Evolutionary conservation across 108 stramenopile species (phyloP).

Genomic region (Cyclotella atomus): DNA sequence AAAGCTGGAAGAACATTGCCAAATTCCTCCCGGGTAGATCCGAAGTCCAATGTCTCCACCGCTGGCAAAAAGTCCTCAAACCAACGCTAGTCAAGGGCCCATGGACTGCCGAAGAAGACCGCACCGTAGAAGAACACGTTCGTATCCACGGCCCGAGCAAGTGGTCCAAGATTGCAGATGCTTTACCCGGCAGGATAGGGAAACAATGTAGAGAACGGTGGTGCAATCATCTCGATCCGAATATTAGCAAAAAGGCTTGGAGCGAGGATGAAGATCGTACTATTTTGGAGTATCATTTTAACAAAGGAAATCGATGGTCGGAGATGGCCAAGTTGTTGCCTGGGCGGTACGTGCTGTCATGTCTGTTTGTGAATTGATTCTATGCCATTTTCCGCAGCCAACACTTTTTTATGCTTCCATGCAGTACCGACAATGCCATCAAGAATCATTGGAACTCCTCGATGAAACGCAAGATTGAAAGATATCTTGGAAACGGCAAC

Average conservation of each 20-base stretch:
- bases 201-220: slow-evolving; percentile 99
- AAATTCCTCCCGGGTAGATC: slow-evolving; percentile 55
- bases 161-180: slow-evolving; percentile 68
- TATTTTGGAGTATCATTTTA: slow-evolving; percentile 79
- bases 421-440: slow-evolving; percentile 96
- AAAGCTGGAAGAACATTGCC: slow-evolving; percentile 86
- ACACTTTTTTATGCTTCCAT: background rate
- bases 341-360: slow-evolving; percentile 78
- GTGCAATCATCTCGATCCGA: slow-evolving; percentile 98
- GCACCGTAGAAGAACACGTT: slow-evolving; percentile 47
- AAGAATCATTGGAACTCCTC: slow-evolving; percentile 97
- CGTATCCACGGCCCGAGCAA: slow-evolving; percentile 34
- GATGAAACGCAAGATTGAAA: slow-evolving; percentile 91
- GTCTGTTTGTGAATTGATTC: slow-evolving; percentile 6
- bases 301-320: slow-evolving; percentile 93
- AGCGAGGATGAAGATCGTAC: slow-evolving; percentile 86
- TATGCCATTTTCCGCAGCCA: background rate
- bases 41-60: slow-evolving; percentile 57
- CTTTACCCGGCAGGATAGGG: slow-evolving; percentile 87
- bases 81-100: slow-evolving; percentile 54
- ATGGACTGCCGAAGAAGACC: slow-evolving; percentile 82
- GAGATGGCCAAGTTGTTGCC: slow-evolving; percentile 89
- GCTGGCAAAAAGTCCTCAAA: slow-evolving; percentile 51
- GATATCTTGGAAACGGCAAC: slow-evolving; percentile 64
- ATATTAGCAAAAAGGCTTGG: slow-evolving; percentile 90